Base-by-base conservation (phyloP, 108 stramenopile genomes). In the Cyclotella distinguenda region DNA sequence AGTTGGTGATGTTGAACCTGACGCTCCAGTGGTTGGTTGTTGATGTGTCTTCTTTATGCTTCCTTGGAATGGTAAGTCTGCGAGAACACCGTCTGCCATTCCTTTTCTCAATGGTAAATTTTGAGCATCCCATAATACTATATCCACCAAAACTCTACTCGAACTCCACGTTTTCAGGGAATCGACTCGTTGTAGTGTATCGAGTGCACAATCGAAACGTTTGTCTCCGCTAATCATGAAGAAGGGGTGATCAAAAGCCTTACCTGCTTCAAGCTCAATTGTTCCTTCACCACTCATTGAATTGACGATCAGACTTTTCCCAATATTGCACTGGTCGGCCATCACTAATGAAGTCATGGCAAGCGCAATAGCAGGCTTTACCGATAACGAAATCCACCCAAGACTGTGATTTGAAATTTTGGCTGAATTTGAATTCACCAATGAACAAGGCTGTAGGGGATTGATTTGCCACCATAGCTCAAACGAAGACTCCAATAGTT, bases 101-200 rank as follows among this genome's bases (percentile, higher is more conserved):
- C 72, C 81, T 36, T 49, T 31, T 47, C 81, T 60, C 23, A 82
- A 33, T 9, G 81, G 77, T 26, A 78, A 36, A 27, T 49, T 45
- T 33, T 74, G 72, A 18, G 77, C 72, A 66, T 82, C 81, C 81
- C 81, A 82, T 12, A 76, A 64, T 12, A 80, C 68, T 50, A 81
- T 34, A 59, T 81, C 80, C 9, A 81, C 42, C 52, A 72, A 34
- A 39, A 33, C 44, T 26, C 30, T 45, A 6, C 48, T n/a, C 21
- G 6, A 34, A 15, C 69, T 36, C 1, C 23, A 28, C 21, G 35
- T 7, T 33, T 40, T 42, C 22, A 80, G 36, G 3, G 43, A 19
- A 19, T 11, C 33, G 30, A 76, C 27, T 6, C 73, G 56, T 36
- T 64, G 0, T 27, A 38, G 21, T 10, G 74, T 67, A 23, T 49